Percentiles rank a stretch among this genome's conserved stretches.
phyloP scores from a whole-genome alignment of 1,284 basidiomycete species.

The Microbotryum saponariae region DNA sequence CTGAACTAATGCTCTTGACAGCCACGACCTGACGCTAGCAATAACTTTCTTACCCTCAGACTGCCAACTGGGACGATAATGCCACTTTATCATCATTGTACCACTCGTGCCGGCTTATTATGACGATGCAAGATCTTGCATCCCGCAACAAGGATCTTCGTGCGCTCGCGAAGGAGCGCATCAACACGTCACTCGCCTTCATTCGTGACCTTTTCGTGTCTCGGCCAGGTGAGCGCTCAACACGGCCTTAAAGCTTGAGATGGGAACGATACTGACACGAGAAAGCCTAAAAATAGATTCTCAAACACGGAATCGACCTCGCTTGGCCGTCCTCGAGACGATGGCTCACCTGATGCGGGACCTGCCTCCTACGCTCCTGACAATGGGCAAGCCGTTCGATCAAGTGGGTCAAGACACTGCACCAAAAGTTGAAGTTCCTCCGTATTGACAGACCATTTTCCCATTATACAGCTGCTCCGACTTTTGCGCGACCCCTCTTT shows the following conservation, averaged over 20 bases:
- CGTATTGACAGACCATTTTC: too few relatives aligned
- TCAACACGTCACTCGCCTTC: conserved; percentile 50
- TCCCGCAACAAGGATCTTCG: conserved; percentile 64
- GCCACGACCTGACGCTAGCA: not conserved
- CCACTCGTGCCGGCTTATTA: conserved; percentile 61
- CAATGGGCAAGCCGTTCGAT: conserved; percentile 57
- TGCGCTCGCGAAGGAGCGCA: conserved; percentile 59
- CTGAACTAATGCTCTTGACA: not conserved
- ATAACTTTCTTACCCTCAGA: conserved; percentile 44
- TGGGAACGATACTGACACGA: not conserved
- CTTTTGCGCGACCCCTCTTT: conserved; percentile 59
- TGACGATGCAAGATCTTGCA: conserved; percentile 61
- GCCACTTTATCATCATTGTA: conserved; percentile 57
- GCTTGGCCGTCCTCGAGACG: conserved; percentile 17
- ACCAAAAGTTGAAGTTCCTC: not conserved
- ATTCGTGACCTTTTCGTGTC: conserved; percentile 55
- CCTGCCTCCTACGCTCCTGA: conserved; percentile 53
- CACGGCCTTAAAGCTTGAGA: not conserved
- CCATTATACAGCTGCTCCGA: conserved; percentile 57
- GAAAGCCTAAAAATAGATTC: not conserved
- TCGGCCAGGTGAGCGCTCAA: conserved; percentile 47
- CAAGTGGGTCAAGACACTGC: conserved; percentile 46
- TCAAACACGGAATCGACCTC: conserved; percentile 10
- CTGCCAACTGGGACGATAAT: conserved; percentile 55
- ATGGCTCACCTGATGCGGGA: conserved; percentile 47